A percentile compares a stretch with the other conserved stretches of the same genome.
These are phyloP conservation scores for Teunomyces pallodes DNA, from an alignment of 805 yeast genomes.

Conservation along the genomic window DNA sequence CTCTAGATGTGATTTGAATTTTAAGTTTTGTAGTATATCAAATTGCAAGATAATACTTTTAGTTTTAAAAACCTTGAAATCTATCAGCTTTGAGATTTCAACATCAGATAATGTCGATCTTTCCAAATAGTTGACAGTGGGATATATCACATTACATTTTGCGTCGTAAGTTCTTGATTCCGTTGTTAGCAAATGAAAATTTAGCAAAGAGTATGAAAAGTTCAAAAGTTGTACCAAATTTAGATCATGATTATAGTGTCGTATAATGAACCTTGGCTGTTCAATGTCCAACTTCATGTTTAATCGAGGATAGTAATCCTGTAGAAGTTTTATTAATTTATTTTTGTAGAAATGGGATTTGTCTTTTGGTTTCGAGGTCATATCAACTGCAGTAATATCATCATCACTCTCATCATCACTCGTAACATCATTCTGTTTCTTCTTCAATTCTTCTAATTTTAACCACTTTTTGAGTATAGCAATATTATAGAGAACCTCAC, in stretches of 20 bases:
- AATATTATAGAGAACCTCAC: constrained; percentile 33
- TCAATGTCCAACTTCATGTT: constrained; percentile 27
- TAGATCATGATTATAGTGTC: constrained; percentile 17
- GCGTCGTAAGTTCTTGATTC: constrained; percentile 30
- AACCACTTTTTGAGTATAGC: constrained; percentile 27
- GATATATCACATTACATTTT: constrained; percentile 33
- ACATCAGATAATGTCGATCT: neutral
- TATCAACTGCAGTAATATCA: constrained; percentile 2
- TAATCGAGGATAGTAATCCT: constrained; percentile 32
- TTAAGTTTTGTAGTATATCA: constrained; percentile 27
- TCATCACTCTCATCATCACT: constrained; percentile 1
- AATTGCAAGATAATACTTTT: constrained; percentile 18
- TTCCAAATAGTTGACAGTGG: constrained; percentile 29
- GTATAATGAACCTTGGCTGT: constrained; percentile 30
- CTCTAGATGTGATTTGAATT: constrained; percentile 18
- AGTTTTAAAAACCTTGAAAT: constrained; percentile 21
- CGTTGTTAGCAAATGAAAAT: constrained; percentile 32
- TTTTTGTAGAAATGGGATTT: constrained; percentile 15
- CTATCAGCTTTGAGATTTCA: neutral
- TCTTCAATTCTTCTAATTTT: constrained; percentile 17
- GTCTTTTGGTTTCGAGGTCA: neutral
- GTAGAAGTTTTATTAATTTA: constrained; percentile 13
- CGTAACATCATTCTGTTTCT: neutral
- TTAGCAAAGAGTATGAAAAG: constrained; percentile 33
- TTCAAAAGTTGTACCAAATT: constrained; percentile 24